A percentile compares a stretch with the other conserved stretches of the same genome.
phyloP scores from a whole-genome alignment of 2,329 filamentous ascomycete species.

The Diaporthe destruens region DNA sequence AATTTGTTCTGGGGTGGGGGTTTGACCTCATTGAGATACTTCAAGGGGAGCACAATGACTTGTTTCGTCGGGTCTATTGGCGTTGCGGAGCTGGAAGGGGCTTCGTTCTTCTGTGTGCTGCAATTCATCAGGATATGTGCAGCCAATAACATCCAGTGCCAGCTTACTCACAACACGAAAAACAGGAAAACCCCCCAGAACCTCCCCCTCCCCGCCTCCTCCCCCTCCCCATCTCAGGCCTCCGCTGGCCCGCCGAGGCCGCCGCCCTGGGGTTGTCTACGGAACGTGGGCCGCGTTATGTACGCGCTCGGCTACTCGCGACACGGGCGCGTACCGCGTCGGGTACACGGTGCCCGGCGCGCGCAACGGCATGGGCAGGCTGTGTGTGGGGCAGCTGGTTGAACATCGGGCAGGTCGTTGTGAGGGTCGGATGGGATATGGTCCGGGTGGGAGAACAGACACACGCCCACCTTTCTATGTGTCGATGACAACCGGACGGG shows the following conservation, averaged over 20 bases:
- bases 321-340: background rate
- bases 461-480: background rate
- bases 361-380: background rate
- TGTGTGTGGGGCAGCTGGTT: slow-evolving; percentile 17
- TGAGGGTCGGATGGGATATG: background rate
- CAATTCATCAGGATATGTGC: background rate
- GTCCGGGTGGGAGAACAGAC: no score
- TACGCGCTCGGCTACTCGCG: background rate
- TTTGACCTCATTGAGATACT: background rate
- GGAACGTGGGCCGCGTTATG: background rate
- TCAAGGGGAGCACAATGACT: background rate
- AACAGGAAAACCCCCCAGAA: background rate
- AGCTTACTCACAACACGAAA: no score
- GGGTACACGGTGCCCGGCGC: background rate
- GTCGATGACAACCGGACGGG: no score
- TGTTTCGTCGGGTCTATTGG: background rate
- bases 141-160: no score
- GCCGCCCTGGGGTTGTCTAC: background rate
- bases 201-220: background rate
- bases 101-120: background rate
- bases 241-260: background rate
- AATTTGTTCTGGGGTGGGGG: background rate
- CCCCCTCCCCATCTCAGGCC: background rate
- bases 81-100: background rate
- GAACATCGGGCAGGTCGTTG: background rate